A percentile compares a stretch with the other conserved stretches of the same genome.
phyloP scores from a whole-genome alignment of 306 rosid genomes.

The Malus asiatica region DNA sequence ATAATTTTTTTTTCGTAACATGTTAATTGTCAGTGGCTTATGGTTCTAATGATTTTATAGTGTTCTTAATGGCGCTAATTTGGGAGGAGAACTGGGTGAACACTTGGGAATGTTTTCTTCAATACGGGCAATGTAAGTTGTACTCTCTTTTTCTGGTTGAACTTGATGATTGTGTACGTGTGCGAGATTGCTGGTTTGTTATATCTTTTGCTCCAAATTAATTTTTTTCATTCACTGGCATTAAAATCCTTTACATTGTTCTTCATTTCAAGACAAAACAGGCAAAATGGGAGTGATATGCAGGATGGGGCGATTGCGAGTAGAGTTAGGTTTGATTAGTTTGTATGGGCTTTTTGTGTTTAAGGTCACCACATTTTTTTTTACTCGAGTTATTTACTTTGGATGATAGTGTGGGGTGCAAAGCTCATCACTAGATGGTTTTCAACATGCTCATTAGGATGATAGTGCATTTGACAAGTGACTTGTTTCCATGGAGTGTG shows the following conservation, averaged over 20 bases:
- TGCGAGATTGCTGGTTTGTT: not conserved
- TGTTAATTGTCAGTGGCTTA: conserved; percentile 10
- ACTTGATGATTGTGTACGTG: not conserved
- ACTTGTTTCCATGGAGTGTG: not conserved
- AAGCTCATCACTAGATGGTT: not conserved
- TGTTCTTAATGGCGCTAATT: conserved; percentile 63
- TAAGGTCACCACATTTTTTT: not conserved
- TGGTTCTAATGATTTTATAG: conserved; percentile 38
- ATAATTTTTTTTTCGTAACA: not conserved
- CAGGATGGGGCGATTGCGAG: not conserved
- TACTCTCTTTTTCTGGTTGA: conserved; percentile 9
- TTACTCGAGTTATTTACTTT: not conserved
- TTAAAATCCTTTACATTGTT: not conserved
- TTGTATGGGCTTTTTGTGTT: not conserved
- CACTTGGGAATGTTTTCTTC: conserved; percentile 58
- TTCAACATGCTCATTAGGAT: not conserved
- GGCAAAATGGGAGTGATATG: not conserved
- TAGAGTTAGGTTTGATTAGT: not conserved
- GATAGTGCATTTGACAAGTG: not conserved
- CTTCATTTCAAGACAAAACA: not conserved
- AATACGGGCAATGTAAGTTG: conserved; percentile 55
- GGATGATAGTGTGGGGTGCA: not conserved
- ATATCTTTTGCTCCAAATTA: not conserved
- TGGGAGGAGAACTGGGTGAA: conserved; percentile 83
- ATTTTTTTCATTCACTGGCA: not conserved